phyloP scores from a whole-genome alignment of 257 asterid species.

The Solanum pennellii region DNA sequence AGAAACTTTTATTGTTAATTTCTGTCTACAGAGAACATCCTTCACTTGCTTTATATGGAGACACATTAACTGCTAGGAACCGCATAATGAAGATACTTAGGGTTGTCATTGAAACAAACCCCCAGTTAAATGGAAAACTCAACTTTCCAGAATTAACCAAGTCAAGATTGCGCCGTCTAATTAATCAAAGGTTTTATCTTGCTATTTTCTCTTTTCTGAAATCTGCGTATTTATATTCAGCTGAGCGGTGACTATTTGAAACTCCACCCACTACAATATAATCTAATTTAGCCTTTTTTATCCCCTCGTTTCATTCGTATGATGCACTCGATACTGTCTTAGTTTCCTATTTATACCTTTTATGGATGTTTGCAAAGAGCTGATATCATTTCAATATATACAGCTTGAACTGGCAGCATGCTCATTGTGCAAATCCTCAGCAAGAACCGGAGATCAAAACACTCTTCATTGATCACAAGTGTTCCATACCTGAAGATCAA shows the following conservation, averaged over 20 bases:
- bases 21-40: conserved; percentile 38
- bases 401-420: conserved; percentile 92
- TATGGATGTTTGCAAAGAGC: not conserved
- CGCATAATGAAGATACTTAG: conserved; percentile 28
- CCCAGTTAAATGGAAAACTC: conserved; percentile 36
- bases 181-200: conserved; percentile 59
- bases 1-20: not conserved
- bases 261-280: not conserved
- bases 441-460: conserved; percentile 45
- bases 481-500: conserved; percentile 31
- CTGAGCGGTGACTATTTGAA: not conserved
- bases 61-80: conserved; percentile 40
- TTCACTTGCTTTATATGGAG: conserved; percentile 46
- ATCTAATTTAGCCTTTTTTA: not conserved
- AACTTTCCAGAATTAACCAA: conserved; percentile 37
- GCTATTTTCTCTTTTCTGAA: not conserved
- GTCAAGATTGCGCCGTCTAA: conserved; percentile 60
- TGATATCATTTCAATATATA: conserved; percentile 9
- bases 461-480: conserved; percentile 61
- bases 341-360: not conserved
- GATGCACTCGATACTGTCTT: not conserved
- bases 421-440: conserved; percentile 52
- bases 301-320: not conserved
- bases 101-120: conserved; percentile 43
- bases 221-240: not conserved